These are phyloP conservation scores for Fusarium solani-melongenae DNA, from an alignment of 2,329 filamentous ascomycete species.

Conservation along the genomic window DNA sequence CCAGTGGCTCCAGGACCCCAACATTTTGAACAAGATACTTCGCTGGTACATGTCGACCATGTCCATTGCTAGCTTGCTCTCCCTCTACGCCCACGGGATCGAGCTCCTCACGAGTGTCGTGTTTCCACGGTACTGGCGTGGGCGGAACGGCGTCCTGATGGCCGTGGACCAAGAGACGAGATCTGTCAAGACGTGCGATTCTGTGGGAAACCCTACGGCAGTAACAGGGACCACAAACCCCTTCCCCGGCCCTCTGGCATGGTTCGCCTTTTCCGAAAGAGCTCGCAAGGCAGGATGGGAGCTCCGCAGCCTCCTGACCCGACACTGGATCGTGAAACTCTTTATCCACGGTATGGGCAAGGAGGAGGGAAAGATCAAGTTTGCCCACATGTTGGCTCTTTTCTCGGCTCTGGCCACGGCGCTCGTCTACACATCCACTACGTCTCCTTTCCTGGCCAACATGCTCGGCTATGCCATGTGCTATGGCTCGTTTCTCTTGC, in stretches of 20 bases:
- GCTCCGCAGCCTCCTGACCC: conserved; percentile 60
- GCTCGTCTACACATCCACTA: conserved; percentile 75
- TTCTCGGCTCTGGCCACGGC: conserved; percentile 65
- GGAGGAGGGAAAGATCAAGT: conserved; percentile 62
- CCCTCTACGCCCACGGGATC: conserved; percentile 78
- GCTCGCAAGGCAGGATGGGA: conserved; percentile 55
- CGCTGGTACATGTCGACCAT: conserved; percentile 85
- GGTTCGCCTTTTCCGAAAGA: conserved; percentile 45
- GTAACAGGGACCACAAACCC: conserved; percentile 40
- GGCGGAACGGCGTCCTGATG: conserved; percentile 55
- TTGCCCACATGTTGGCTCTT: conserved; percentile 68
- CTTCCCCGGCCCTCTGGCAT: conserved; percentile 49
- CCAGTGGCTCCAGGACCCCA: conserved; percentile 86
- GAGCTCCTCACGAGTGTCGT: conserved; percentile 73
- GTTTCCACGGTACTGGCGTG: conserved; percentile 78
- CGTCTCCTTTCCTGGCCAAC: conserved; percentile 75
- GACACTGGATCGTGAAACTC: conserved; percentile 63
- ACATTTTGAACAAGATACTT: conserved; percentile 83
- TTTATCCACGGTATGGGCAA: conserved; percentile 62
- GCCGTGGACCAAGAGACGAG: conserved; percentile 56
- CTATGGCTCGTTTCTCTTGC: conserved; percentile 82
- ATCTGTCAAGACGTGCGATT: conserved; percentile 52
- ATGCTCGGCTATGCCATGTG: conserved; percentile 88
- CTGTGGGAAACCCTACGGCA: conserved; percentile 45
- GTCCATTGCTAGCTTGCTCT: conserved; percentile 80